These are phyloP conservation scores for Lipomyces lipofer DNA, from an alignment of 805 yeast species.

Conservation along the genomic window DNA sequence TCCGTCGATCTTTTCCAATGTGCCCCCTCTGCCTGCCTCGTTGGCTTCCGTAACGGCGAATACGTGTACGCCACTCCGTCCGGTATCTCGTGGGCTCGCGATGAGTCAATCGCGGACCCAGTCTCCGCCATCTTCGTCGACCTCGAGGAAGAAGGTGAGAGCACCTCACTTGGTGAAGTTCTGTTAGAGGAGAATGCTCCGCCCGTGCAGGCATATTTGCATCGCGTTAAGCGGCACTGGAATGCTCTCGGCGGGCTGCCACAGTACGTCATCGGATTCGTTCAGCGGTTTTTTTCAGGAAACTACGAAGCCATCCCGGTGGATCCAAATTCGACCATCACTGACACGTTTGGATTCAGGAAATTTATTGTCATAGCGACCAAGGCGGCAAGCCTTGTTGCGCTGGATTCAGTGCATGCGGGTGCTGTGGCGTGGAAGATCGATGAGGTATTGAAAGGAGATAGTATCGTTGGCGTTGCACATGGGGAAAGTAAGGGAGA, in stretches of 20 bases:
- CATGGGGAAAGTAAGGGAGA: not conserved
- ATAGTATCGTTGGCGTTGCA: constrained; percentile 16
- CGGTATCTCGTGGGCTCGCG: constrained; percentile 33
- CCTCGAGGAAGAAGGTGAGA: constrained; percentile 32
- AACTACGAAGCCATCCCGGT: constrained; percentile 21
- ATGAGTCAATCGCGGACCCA: constrained; percentile 37
- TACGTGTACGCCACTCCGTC: constrained; percentile 1
- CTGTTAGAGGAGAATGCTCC: constrained; percentile 36
- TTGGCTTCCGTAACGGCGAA: constrained; percentile 12
- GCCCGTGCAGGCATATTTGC: constrained; percentile 35
- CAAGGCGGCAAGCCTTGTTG: constrained; percentile 35
- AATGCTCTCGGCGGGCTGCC: constrained; percentile 31
- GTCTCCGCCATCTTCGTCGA: constrained; percentile 36
- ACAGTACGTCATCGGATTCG: constrained; percentile 7
- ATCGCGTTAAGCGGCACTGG: constrained; percentile 35
- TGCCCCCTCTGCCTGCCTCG: constrained; percentile 12
- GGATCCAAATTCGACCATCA: constrained; percentile 4
- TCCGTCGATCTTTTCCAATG: constrained; percentile 12
- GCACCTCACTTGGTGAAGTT: constrained; percentile 35
- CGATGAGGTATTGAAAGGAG: constrained; percentile 17
- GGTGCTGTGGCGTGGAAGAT: constrained; percentile 37
- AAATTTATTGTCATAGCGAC: constrained; percentile 39
- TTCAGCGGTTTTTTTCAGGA: constrained; percentile 21
- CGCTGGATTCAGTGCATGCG: constrained; percentile 35
- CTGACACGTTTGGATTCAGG: constrained; percentile 39